Evolutionary conservation across 257 asterid genomes (phyloP).

Genomic region (Solanum stenotomum): DNA sequence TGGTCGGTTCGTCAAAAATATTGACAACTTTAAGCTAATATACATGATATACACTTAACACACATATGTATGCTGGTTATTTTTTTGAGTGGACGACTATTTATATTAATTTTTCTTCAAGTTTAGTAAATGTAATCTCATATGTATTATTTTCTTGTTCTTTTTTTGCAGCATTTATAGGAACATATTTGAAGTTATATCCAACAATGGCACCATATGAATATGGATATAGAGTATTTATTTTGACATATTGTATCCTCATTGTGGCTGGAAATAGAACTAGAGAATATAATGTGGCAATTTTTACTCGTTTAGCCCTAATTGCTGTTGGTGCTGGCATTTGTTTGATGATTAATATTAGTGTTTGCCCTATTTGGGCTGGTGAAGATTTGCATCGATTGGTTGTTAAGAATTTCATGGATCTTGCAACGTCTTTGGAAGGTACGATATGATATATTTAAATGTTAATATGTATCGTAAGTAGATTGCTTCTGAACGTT

Average conservation of each 20-base stretch:
- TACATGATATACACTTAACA: background rate
- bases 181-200: slow-evolving; percentile 26
- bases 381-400: slow-evolving; percentile 41
- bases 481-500: background rate
- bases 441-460: background rate
- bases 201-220: slow-evolving; percentile 44
- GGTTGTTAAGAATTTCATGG: slow-evolving; percentile 36
- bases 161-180: slow-evolving; percentile 16
- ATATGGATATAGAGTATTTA: slow-evolving; percentile 41
- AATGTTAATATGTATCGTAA: too few species aligned
- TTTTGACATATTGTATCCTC: slow-evolving; percentile 41
- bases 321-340: slow-evolving; percentile 36
- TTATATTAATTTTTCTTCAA: background rate
- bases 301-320: slow-evolving; percentile 25
- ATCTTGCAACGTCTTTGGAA: slow-evolving; percentile 35
- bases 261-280: slow-evolving; percentile 38
- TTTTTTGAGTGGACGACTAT: background rate
- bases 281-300: slow-evolving; percentile 7
- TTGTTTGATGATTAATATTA: slow-evolving; percentile 26
- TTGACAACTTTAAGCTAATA: background rate
- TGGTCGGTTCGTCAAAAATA: background rate
- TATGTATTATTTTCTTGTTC: background rate
- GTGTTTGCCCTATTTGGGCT: slow-evolving; percentile 41
- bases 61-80: background rate
- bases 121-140: background rate